phyloP scores from a whole-genome alignment of 1,284 basidiomycete species.

The Lignosus rhinocerotis region DNA sequence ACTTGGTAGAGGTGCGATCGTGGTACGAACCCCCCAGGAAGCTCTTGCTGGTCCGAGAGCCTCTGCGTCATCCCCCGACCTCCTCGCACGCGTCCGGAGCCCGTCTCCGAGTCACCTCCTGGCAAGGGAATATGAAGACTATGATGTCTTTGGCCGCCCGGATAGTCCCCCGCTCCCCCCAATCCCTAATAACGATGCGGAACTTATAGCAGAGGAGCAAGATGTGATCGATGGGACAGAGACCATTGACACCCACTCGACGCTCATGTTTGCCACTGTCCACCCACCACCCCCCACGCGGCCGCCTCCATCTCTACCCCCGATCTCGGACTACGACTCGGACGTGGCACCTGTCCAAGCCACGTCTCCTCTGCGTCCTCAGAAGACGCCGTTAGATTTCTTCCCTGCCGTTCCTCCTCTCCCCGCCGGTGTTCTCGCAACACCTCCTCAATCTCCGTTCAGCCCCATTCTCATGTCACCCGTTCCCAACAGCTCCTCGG shows the following conservation, averaged over 20 bases:
- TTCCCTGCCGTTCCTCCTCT: slow-evolving; percentile 41
- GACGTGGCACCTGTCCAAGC: slow-evolving; percentile 17
- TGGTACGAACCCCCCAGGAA: slow-evolving; percentile 77
- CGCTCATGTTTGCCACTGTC: slow-evolving; percentile 40
- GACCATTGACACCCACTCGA: slow-evolving; percentile 23
- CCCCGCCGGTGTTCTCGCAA: slow-evolving; percentile 34
- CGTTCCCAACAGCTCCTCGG: slow-evolving; percentile 45
- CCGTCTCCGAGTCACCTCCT: slow-evolving; percentile 21
- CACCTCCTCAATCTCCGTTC: slow-evolving; percentile 53
- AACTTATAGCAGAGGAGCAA: slow-evolving; percentile 23
- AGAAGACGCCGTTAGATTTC: slow-evolving; percentile 43
- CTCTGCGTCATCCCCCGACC: slow-evolving; percentile 20
- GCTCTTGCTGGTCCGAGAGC: slow-evolving; percentile 45
- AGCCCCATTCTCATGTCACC: slow-evolving; percentile 64
- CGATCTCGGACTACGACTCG: slow-evolving; percentile 21
- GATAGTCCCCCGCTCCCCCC: slow-evolving; percentile 60
- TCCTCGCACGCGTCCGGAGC: slow-evolving; percentile 16
- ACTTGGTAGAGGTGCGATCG: slow-evolving; percentile 65
- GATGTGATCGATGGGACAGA: slow-evolving; percentile 11
- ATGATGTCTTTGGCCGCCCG: slow-evolving; percentile 28
- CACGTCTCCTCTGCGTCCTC: slow-evolving; percentile 36
- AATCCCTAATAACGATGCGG: slow-evolving; percentile 36
- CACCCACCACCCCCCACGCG: slow-evolving; percentile 35
- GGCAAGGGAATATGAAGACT: slow-evolving; percentile 29
- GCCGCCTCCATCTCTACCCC: slow-evolving; percentile 22